A percentile compares a stretch with the other conserved stretches of the same genome.
These are phyloP conservation scores for Epichloe amarillans DNA, from an alignment of 2,329 filamentous ascomycete genomes.

Conservation along the genomic window DNA sequence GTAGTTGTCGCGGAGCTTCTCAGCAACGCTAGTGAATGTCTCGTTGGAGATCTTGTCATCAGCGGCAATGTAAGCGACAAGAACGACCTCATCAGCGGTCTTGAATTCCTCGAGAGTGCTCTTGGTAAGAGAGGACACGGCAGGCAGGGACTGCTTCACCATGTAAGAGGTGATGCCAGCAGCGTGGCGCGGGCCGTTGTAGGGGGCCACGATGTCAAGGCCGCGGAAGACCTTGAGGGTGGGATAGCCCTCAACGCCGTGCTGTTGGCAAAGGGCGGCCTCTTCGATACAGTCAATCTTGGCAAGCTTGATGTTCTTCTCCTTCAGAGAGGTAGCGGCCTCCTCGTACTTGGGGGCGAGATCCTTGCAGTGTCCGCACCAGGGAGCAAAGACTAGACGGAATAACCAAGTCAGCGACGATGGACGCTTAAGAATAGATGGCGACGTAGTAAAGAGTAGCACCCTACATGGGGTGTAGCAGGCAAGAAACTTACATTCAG, in stretches of 20 bases:
- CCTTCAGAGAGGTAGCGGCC: constrained; percentile 71
- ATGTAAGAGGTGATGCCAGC: constrained; percentile 72
- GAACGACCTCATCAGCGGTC: constrained; percentile 89
- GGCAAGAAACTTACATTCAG: constrained; percentile 66
- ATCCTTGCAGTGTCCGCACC: constrained; percentile 98
- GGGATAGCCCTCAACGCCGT: constrained; percentile 93
- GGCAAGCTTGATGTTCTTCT: constrained; percentile 72
- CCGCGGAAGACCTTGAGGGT: constrained; percentile 99
- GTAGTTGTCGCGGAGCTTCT: constrained; percentile 75
- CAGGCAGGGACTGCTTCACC: constrained; percentile 93
- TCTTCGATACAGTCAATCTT: constrained; percentile 96
- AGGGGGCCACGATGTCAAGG: constrained; percentile 64
- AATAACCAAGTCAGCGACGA: constrained; percentile 21
- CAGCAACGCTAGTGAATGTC: constrained; percentile 62
- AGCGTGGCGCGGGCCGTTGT: constrained; percentile 82
- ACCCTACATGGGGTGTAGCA: too few relatives aligned
- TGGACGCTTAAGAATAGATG: neutral
- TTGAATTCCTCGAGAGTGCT: constrained; percentile 92
- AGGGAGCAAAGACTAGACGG: constrained; percentile 63
- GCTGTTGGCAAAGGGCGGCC: constrained; percentile 76
- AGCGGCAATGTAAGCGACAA: constrained; percentile 75
- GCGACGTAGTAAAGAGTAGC: neutral
- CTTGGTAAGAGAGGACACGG: constrained; percentile 70
- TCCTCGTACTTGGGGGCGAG: constrained; percentile 83
- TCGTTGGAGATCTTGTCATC: constrained; percentile 77